Base-by-base conservation (phyloP, 2,329 filamentous ascomycete species). In the Elsinoe ampelina region DNA sequence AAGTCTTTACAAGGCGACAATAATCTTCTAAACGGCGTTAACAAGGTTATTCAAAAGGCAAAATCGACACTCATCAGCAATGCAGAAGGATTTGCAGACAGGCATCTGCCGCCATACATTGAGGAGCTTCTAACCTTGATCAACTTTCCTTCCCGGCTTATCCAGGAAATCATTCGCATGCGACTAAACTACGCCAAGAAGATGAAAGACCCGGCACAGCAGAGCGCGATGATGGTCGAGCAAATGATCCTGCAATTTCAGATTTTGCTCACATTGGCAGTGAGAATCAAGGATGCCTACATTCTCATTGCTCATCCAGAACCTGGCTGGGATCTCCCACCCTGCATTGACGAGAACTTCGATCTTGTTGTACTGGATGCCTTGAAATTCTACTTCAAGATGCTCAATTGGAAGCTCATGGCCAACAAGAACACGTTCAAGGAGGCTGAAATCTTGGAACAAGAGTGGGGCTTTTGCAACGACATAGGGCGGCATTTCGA, bases 401-500 rank as follows among this genome's bases (percentile, higher is more conserved):
- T 98, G 81, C 77, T 98, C 43, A 96, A 97, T 68, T 97, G 91
- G 89, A 97, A 97, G 71, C 77, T 98, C 55, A 91, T 87, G 64
- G 89, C 90, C 57, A 97, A 97, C 76, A 97, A 96, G 71, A 98
- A 97, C 73, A 96, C 91, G 0, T 98, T 98, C 80, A 97, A 97
- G 68, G 93, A 98, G 71, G 93, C 93, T 5, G 93, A 98, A 75
- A 86, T 98, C 61, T 75, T 98, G 48, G 95, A 96, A 68, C 90
- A 95, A 66, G 93, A 98, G 72, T 98, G 93, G 93, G 89, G 90
- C 58, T 97, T 97, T 66, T 95, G 88, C 55, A 97, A 97, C 66
- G 85, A 91, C 64, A 89, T 98, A 57, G 93, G 92, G 22, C 83
- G 88, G 50, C 87, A 93, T 68, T 80, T 98, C n/a, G 85, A 95